Conservation (phyloP, 805 yeast species). For the Metschnikowia peoriensis region DNA sequence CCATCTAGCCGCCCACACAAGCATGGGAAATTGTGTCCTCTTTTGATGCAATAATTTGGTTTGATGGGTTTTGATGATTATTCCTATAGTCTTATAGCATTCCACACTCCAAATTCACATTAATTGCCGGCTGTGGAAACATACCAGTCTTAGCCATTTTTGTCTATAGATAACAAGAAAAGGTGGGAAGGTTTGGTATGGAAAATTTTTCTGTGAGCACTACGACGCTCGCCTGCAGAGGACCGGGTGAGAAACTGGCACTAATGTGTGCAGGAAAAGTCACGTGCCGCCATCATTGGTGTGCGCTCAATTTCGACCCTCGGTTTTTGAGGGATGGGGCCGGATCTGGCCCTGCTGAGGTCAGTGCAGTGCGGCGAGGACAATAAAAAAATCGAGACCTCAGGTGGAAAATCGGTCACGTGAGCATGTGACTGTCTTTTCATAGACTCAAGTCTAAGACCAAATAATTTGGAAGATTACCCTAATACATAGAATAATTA, state of each 20-base stretch:
- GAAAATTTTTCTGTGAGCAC: slow-evolving; percentile 18
- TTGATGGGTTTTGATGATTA: too few species aligned
- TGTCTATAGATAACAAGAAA: slow-evolving; percentile 20
- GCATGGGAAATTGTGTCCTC: too few species aligned
- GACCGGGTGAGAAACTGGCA: slow-evolving; percentile 5
- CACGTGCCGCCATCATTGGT: not conserved
- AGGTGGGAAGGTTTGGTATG: slow-evolving; percentile 10
- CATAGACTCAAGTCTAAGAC: not conserved
- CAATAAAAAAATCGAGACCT: too few species aligned
- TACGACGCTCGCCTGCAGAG: slow-evolving; percentile 16
- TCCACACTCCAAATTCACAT: not conserved
- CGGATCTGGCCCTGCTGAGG: not conserved
- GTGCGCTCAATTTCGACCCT: too few species aligned
- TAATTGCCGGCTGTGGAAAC: slow-evolving; percentile 25
- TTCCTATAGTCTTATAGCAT: not conserved
- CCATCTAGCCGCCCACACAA: too few species aligned
- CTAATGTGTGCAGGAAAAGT: not conserved
- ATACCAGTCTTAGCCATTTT: slow-evolving; percentile 69
- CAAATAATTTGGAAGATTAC: not conserved
- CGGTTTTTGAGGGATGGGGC: too few species aligned
- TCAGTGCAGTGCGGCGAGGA: too few species aligned
- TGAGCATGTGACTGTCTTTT: not conserved
- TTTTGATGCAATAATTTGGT: not conserved
- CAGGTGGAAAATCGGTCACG: too few species aligned
- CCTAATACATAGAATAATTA: too few species aligned